These are phyloP conservation scores for Physcomitrellopsis africana DNA, from an alignment of 225 moss, liverwort and hornwort genomes.

Conservation along the genomic window DNA sequence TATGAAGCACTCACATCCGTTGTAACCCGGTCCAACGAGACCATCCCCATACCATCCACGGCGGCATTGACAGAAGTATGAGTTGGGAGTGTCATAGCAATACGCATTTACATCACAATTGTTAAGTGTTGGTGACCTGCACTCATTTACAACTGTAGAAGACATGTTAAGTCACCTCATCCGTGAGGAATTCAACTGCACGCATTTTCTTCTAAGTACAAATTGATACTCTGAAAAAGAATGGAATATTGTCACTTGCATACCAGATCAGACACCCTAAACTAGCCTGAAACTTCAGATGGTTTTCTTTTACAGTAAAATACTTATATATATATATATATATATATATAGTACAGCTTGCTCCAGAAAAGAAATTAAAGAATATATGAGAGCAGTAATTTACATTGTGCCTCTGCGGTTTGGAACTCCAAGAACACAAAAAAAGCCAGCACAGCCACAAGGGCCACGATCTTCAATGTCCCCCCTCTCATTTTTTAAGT, in stretches of 20 bases:
- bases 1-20: constrained; percentile 28
- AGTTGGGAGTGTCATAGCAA: neutral
- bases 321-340: too few relatives aligned
- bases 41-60: constrained; percentile 28
- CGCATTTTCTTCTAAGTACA: too few relatives aligned
- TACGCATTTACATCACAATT: neutral
- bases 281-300: neutral
- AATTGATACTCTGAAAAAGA: neutral
- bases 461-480: constrained; percentile 35
- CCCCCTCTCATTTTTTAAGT: neutral
- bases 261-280: neutral
- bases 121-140: neutral
- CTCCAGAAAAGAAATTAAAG: neutral
- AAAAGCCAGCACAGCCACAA: constrained; percentile 6
- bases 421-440: constrained; percentile 22
- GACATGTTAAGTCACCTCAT: neutral
- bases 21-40: neutral
- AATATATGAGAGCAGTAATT: neutral
- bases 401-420: constrained; percentile 40
- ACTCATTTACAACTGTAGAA: neutral
- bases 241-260: neutral
- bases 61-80: neutral
- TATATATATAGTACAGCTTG: too few relatives aligned
- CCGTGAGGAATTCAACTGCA: neutral
- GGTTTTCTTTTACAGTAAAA: too few relatives aligned